Conservation (phyloP, 176 grass and related monocot genomes). For the Eleusine indica region DNA sequence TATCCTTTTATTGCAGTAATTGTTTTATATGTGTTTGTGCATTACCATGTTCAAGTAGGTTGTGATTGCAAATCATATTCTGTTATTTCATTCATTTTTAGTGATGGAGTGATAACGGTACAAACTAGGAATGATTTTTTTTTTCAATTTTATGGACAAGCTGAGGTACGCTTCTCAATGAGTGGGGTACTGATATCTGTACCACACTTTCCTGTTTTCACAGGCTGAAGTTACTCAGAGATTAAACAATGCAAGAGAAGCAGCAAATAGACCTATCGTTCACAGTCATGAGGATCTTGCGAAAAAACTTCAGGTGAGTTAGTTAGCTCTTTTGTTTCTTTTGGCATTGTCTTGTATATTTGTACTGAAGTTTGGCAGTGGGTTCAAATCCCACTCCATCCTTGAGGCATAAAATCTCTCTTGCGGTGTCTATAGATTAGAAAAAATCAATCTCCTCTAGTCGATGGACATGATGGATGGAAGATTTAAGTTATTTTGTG, state of each 20-base stretch:
- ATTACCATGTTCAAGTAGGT: not conserved
- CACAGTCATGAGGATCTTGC: constrained; percentile 96
- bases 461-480: not conserved
- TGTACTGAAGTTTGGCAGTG: not conserved
- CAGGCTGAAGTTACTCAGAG: constrained; percentile 91
- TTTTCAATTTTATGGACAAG: constrained; percentile 3
- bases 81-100: not conserved
- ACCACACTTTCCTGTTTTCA: constrained; percentile 14
- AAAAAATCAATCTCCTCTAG: not conserved
- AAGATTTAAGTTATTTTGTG: not conserved
- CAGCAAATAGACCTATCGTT: constrained; percentile 63
- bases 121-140: not conserved
- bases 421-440: not conserved
- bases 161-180: not conserved
- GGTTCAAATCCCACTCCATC: not conserved
- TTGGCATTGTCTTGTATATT: constrained; percentile 1
- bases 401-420: not conserved
- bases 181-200: constrained; percentile 13
- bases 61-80: not conserved
- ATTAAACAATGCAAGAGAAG: constrained; percentile 79
- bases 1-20: not conserved
- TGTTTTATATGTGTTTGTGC: not conserved
- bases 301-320: constrained; percentile 77
- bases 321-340: constrained; percentile 16
- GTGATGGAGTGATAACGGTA: not conserved